phyloP scores from a whole-genome alignment of 2,329 filamentous ascomycete species.

The Raffaelea deltoideospora region DNA sequence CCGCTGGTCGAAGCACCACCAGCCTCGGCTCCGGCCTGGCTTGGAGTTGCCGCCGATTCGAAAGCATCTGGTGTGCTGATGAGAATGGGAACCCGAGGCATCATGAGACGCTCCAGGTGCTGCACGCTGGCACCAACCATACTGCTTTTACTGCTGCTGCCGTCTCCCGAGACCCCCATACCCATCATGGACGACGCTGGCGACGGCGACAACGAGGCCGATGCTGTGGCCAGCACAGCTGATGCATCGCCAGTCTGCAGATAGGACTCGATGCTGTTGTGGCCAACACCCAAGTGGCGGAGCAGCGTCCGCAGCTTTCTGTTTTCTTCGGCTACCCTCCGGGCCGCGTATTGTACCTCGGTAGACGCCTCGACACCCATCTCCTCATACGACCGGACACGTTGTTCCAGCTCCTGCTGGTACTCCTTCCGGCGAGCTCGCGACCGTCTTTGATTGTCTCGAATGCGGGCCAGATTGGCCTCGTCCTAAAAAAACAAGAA shows the following conservation, averaged over 20 bases:
- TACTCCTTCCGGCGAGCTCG: conserved; percentile 62
- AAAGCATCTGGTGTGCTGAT: conserved; percentile 13
- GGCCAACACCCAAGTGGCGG: conserved; percentile 37
- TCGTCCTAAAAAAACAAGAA: conserved; percentile 6
- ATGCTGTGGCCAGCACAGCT: neutral
- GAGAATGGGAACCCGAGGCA: conserved; percentile 19
- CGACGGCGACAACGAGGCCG: neutral
- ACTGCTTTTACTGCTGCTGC: no score
- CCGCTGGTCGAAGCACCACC: neutral
- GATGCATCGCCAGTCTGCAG: conserved; percentile 11
- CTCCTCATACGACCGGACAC: conserved; percentile 46
- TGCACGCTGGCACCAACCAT: conserved; percentile 2
- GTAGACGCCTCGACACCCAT: conserved; percentile 51
- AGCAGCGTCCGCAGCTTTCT: conserved; percentile 45
- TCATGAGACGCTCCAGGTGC: conserved; percentile 20
- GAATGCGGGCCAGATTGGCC: conserved; percentile 37
- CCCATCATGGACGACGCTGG: neutral
- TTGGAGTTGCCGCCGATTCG: conserved; percentile 5
- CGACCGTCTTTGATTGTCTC: conserved; percentile 66
- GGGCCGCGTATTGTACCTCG: conserved; percentile 58
- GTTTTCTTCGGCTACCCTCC: conserved; percentile 56
- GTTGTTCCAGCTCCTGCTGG: conserved; percentile 51
- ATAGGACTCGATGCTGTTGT: conserved; percentile 35
- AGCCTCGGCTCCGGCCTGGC: conserved; percentile 1
- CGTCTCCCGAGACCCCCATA: neutral